Evolutionary conservation across 202 grass and related monocot genomes (phyloP).

Genomic region (Eragrostis tef): DNA sequence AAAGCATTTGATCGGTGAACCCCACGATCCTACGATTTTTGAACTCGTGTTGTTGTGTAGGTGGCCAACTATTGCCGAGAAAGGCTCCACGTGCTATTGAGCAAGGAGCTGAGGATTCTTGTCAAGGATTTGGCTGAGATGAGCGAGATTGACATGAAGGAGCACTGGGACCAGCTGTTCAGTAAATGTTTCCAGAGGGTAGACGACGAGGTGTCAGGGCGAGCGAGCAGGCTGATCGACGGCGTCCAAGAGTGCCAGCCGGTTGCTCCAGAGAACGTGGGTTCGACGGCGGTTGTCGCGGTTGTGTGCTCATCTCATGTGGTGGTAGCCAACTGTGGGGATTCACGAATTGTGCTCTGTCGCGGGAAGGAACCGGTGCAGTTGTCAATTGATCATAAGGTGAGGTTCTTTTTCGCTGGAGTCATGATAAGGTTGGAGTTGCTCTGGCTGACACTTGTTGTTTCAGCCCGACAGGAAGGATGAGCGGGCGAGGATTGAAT

Average conservation of each 20-base stretch:
- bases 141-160: slow-evolving; percentile 59
- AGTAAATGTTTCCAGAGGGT: slow-evolving; percentile 67
- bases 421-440: not conserved
- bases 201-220: slow-evolving; percentile 71
- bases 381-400: slow-evolving; percentile 86
- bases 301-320: slow-evolving; percentile 80
- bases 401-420: slow-evolving; percentile 23
- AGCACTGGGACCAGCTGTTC: slow-evolving; percentile 77
- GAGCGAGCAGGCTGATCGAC: slow-evolving; percentile 36
- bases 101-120: slow-evolving; percentile 52
- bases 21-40: not conserved
- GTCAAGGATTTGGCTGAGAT: slow-evolving; percentile 24
- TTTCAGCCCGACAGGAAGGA: slow-evolving; percentile 88
- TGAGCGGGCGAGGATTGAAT: slow-evolving; percentile 76
- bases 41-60: slow-evolving; percentile 33
- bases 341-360: slow-evolving; percentile 76
- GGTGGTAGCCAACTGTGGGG: slow-evolving; percentile 79
- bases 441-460: slow-evolving; percentile 14
- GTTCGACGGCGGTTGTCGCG: slow-evolving; percentile 71
- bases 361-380: slow-evolving; percentile 67
- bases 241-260: slow-evolving; percentile 23
- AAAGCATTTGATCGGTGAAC: no score
- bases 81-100: slow-evolving; percentile 63
- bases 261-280: slow-evolving; percentile 65
- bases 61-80: slow-evolving; percentile 77